Evolutionary conservation across 306 rosid genomes (phyloP).

Genomic region (Sesbania bispinosa): DNA sequence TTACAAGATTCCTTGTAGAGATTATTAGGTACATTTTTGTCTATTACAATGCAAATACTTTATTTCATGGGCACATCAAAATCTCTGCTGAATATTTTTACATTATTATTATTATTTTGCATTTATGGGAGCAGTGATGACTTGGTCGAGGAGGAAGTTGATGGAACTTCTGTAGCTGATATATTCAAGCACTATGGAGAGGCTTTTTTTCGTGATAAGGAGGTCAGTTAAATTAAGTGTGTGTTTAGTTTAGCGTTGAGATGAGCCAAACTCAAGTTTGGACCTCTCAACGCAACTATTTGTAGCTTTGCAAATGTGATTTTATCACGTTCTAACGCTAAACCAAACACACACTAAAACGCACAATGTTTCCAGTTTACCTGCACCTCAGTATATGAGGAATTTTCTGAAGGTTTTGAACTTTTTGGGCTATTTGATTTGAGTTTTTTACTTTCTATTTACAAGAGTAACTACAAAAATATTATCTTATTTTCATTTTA

Average conservation of each 20-base stretch:
- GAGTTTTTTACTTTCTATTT: too few species aligned
- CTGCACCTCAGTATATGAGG: neutral
- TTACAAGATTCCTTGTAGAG: neutral
- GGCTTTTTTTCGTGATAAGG: slow-evolving; percentile 62
- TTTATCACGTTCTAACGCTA: too few species aligned
- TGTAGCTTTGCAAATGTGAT: too few species aligned
- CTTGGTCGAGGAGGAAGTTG: slow-evolving; percentile 58
- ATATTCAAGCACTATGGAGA: slow-evolving; percentile 78
- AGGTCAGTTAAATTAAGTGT: too few species aligned
- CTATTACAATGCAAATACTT: neutral
- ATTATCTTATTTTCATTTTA: too few species aligned
- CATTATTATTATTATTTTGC: neutral
- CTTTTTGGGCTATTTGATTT: neutral
- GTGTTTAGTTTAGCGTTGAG: too few species aligned
- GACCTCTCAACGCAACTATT: too few species aligned
- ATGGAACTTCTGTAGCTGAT: slow-evolving; percentile 65
- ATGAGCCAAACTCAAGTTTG: too few species aligned
- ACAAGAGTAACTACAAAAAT: too few species aligned
- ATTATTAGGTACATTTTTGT: neutral
- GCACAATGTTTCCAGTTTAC: slow-evolving; percentile 1
- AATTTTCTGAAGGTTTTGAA: neutral
- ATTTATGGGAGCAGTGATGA: slow-evolving; percentile 56
- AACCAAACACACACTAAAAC: too few species aligned
- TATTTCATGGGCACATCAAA: neutral
- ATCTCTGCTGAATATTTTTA: slow-evolving; percentile 22